A percentile compares a stretch with the other conserved stretches of the same genome.
Evolutionary conservation across 2,329 filamentous ascomycete genomes (phyloP).

Genomic region (Xylaria sp.): DNA sequence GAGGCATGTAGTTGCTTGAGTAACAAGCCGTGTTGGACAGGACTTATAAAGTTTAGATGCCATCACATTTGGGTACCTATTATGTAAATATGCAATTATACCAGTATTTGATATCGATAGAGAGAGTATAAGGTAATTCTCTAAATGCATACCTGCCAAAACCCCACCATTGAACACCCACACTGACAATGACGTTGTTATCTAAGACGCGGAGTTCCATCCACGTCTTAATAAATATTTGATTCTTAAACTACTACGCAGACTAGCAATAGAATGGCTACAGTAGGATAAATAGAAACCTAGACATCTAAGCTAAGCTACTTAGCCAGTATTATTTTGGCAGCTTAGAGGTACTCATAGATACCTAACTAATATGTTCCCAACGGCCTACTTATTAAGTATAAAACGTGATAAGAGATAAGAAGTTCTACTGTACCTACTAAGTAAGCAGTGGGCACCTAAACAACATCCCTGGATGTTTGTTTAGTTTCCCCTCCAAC

Average conservation of each 20-base stretch:
- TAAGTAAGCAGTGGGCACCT: neutral
- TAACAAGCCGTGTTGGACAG: too few species aligned
- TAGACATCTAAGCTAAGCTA: neutral
- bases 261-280: too few species aligned
- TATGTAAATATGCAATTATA: neutral
- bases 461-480: neutral
- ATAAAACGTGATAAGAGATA: conserved; percentile 22
- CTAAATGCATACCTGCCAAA: neutral
- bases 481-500: conserved; percentile 10
- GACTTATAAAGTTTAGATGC: too few species aligned
- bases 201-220: neutral
- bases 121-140: neutral
- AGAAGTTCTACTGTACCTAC: neutral
- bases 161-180: neutral
- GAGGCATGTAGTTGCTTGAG: too few species aligned
- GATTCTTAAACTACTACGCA: neutral
- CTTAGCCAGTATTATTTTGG: neutral
- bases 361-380: too few species aligned
- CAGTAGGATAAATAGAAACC: neutral
- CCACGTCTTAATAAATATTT: neutral
- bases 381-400: too few species aligned
- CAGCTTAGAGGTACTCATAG: neutral
- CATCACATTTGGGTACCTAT: too few species aligned
- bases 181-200: conserved; percentile 1
- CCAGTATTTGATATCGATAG: neutral